A percentile compares a stretch with the other conserved stretches of the same genome.
phyloP scores from a whole-genome alignment of 345 rosid species.

The Excoecaria cochinchinensis region DNA sequence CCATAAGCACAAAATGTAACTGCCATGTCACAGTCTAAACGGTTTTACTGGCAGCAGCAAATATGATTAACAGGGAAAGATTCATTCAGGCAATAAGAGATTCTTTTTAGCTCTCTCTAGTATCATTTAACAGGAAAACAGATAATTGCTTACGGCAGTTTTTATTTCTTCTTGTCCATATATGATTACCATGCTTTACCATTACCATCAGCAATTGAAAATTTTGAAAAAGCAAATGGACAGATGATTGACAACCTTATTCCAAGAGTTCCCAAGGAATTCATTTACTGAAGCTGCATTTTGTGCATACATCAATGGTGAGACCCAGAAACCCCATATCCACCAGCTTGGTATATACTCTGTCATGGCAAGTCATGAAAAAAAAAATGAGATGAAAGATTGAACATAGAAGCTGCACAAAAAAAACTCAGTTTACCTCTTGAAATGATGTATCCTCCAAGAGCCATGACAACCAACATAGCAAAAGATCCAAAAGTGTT shows the following conservation, averaged over 20 bases:
- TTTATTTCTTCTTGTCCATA: neutral
- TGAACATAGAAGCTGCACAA: slow-evolving; percentile 6
- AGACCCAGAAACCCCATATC: slow-evolving; percentile 99
- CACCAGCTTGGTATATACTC: slow-evolving; percentile 92
- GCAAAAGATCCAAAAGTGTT: slow-evolving; percentile 98
- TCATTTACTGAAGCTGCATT: slow-evolving; percentile 97
- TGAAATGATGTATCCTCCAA: slow-evolving; percentile 92
- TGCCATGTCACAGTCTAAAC: neutral
- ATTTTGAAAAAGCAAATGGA: neutral
- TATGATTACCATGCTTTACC: neutral
- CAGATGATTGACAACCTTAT: slow-evolving; percentile 50
- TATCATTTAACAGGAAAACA: neutral
- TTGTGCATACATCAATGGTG: slow-evolving; percentile 96
- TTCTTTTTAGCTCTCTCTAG: neutral
- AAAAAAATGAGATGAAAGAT: neutral
- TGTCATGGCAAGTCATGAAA: slow-evolving; percentile 38
- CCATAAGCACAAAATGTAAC: neutral
- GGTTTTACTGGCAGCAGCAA: neutral
- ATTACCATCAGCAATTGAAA: neutral
- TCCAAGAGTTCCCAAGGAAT: slow-evolving; percentile 88
- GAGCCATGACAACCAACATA: slow-evolving; percentile 95
- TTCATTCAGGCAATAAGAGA: neutral
- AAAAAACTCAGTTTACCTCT: slow-evolving; percentile 51
- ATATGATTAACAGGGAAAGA: neutral
- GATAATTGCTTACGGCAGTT: neutral